Evolutionary conservation across 1,284 basidiomycete species (phyloP).

Genomic region (Thecaphora thlaspeos): DNA sequence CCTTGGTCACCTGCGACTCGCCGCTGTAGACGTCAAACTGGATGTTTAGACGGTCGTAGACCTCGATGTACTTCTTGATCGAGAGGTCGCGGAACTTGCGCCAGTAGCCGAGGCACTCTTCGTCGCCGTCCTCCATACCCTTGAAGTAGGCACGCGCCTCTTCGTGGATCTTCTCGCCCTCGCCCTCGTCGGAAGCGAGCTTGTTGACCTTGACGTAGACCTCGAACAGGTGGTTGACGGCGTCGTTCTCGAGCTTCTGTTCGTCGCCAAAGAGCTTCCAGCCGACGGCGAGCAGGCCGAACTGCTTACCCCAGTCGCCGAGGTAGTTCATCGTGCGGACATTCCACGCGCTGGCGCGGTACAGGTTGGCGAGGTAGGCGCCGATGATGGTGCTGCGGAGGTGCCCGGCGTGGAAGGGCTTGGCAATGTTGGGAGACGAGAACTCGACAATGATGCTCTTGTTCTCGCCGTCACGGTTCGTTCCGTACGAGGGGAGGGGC

Average conservation of each 20-base stretch:
- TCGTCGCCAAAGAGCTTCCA: slow-evolving; percentile 88
- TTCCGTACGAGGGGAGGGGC: slow-evolving; percentile 50
- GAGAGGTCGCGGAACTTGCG: slow-evolving; percentile 87
- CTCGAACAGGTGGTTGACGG: slow-evolving; percentile 92
- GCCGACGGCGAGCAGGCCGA: slow-evolving; percentile 78
- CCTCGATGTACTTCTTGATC: slow-evolving; percentile 84
- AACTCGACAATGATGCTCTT: slow-evolving; percentile 68
- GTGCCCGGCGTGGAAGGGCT: slow-evolving; percentile 97
- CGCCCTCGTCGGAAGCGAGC: slow-evolving; percentile 68
- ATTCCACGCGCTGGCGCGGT: slow-evolving; percentile 90
- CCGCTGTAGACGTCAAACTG: slow-evolving; percentile 91
- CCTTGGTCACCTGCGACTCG: slow-evolving; percentile 81
- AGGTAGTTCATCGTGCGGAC: slow-evolving; percentile 85
- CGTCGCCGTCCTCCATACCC: slow-evolving; percentile 87
- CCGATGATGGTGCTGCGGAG: slow-evolving; percentile 96
- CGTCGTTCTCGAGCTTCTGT: slow-evolving; percentile 77
- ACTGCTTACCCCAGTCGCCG: slow-evolving; percentile 62
- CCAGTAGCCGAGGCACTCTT: slow-evolving; percentile 82
- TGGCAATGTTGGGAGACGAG: slow-evolving; percentile 96
- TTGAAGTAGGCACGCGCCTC: slow-evolving; percentile 89
- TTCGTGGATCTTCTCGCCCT: slow-evolving; percentile 69
- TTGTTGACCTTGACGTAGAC: slow-evolving; percentile 93
- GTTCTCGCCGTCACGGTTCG: slow-evolving; percentile 50
- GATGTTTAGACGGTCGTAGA: slow-evolving; percentile 88
- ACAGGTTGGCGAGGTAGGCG: slow-evolving; percentile 85